phyloP scores from a whole-genome alignment of 768 basidiomycete species.

The Phlegmacium glaucopus region DNA sequence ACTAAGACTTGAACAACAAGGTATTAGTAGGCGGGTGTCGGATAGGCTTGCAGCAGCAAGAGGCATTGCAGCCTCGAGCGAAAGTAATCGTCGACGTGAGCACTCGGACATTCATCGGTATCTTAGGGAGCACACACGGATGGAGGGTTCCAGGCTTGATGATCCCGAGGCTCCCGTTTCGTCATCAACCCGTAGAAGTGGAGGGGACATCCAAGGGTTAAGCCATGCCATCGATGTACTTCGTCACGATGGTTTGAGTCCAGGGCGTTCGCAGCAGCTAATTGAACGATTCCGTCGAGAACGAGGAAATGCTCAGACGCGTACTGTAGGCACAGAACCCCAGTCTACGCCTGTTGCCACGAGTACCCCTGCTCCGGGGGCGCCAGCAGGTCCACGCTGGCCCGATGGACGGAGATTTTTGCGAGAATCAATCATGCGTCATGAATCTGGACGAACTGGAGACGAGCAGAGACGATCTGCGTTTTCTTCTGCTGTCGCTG shows the following conservation, averaged over 20 bases:
- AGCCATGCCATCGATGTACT: slow-evolving; percentile 29
- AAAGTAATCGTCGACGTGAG: background rate
- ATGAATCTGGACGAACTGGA: background rate
- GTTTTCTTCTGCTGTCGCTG: too few species aligned
- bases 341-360: too few species aligned
- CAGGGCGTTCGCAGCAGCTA: slow-evolving; percentile 26
- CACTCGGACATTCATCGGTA: slow-evolving; percentile 13
- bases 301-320: background rate
- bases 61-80: background rate
- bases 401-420: background rate
- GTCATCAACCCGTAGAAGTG: background rate
- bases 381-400: background rate
- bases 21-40: too few species aligned
- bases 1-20: too few species aligned
- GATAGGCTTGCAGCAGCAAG: background rate
- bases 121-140: slow-evolving; percentile 21
- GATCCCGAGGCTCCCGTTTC: slow-evolving; percentile 7
- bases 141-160: slow-evolving; percentile 26
- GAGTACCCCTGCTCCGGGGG: too few species aligned
- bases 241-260: slow-evolving; percentile 25
- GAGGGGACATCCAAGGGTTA: slow-evolving; percentile 20
- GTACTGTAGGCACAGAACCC: background rate
- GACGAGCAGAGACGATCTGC: background rate
- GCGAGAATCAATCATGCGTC: background rate
- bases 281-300: slow-evolving; percentile 6